These are phyloP conservation scores for Leucoagaricus sp. DNA, from an alignment of 1,284 basidiomycete genomes.

Conservation along the genomic window DNA sequence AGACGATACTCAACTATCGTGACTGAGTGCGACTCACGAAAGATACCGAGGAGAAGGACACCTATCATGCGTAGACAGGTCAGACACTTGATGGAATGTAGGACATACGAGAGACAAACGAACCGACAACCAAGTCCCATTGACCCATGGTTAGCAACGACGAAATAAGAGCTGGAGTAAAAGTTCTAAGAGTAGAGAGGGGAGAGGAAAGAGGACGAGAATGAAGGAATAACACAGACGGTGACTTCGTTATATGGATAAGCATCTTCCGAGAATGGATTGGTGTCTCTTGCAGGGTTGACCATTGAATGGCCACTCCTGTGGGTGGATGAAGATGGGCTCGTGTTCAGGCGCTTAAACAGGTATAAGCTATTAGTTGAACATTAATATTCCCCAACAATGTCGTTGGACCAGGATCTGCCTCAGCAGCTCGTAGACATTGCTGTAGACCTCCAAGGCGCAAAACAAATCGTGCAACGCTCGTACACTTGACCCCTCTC, in stretches of 20 bases:
- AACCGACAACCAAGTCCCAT: slow-evolving; percentile 26
- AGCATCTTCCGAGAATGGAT: not conserved
- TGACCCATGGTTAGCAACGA: slow-evolving; percentile 21
- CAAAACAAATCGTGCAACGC: not conserved
- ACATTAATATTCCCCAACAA: too few species aligned
- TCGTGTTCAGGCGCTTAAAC: too few species aligned
- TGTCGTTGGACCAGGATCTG: not conserved
- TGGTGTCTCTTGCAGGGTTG: slow-evolving; percentile 6
- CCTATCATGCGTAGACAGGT: slow-evolving; percentile 25
- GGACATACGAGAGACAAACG: not conserved
- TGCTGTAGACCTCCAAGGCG: not conserved
- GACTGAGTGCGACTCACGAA: slow-evolving; percentile 31
- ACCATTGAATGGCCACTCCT: not conserved
- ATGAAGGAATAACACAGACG: not conserved
- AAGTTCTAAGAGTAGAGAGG: not conserved
- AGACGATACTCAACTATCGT: not conserved
- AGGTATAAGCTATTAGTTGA: too few species aligned
- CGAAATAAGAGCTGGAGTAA: not conserved
- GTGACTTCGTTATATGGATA: not conserved
- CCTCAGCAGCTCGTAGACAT: too few species aligned
- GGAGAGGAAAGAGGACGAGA: slow-evolving; percentile 1
- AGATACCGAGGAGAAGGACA: slow-evolving; percentile 39
- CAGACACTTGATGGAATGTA: not conserved
- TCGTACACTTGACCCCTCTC: not conserved
- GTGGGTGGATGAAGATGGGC: not conserved